Evolutionary conservation across 2,329 filamentous ascomycete species (phyloP), one percentile per base, ranked within the genome.

Genomic region (Aspergillus viridinutans): DNA sequence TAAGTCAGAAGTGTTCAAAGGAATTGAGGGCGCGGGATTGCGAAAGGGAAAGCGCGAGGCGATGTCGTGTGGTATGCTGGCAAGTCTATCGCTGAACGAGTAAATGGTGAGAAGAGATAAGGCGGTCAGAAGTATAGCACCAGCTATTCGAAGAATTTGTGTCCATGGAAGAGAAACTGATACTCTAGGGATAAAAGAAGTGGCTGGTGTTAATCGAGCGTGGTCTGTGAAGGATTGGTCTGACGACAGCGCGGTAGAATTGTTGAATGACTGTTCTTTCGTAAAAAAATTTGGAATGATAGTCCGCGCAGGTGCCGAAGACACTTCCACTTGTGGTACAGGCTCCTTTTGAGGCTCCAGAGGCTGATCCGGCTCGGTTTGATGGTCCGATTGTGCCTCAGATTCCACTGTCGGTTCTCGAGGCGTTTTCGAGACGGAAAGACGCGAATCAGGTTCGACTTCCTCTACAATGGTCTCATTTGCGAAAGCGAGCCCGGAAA

Each of bases 401-500:
- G 21, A 25, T 17, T 21, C 35, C n/a, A 40, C 32, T 10, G 50
- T 29, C 8, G 52, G 48, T 26, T 57, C 49, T 4, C 45, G 54
- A 14, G 54, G 47, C 2, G 55, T 49, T 32, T 56, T 54, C n/a
- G 53, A 52, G 1, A 56, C 26, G 6, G 55, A 54, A n/a, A 52
- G 49, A 25, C 58, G 52, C 8, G 59, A 60, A n/a, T 50, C 47
- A 3, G 62, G 58, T 42, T 66, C 68, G 10, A 68, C 67, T 4
- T 71, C 68, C 53, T 74, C 68, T n/a, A 67, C 52, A 42, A 69
- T 71, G 14, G 64, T 62, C 21, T 69, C 63, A 12, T 66, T 62
- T 32, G 61, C 54, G 42, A 69, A 69, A 14, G 67, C 64, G n/a
- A 71, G 57, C 0, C 70, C 70, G 1, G 69, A 72, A 42, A 70